Base-by-base conservation (phyloP, 2,329 filamentous ascomycete species). In the Clonostachys rhizophaga region DNA sequence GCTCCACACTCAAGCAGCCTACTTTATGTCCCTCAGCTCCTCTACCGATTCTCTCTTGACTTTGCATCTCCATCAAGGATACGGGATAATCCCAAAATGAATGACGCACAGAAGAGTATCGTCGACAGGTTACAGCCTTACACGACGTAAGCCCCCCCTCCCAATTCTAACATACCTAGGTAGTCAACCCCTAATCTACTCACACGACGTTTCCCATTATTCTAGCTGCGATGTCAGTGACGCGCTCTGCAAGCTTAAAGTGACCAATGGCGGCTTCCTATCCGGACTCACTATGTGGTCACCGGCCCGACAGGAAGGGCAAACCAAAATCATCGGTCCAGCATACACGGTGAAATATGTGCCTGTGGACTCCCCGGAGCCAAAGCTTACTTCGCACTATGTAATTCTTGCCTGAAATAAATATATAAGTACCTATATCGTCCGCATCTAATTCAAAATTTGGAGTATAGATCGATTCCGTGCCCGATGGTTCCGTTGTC, bases 261-360 rank as follows among this genome's bases (percentile, higher is more conserved):
- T 63, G 44, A 65, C 59, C 49, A 62, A 76, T 53, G 76, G 76
- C 50, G 76, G 77, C 40, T 81, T 80, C 58, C 65, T 81, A 2
- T 67, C 72, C 3, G 75, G 75, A n/a, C 62, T 81, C 43, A 75
- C 70, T 24, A 73, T 81, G 67, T 79, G 70, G 67, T 80, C 76
- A 4, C 76, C 76, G 1, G 60, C 68, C 44, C 69, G 71, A 37
- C 75, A 78, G 60, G 66, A 67, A 17, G 76, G 75, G 8, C 52
- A 62, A 10, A 75, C 75, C 40, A 79, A 76, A 58, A 75, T 81
- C 48, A 65, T 77, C 18, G 78, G 78, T 5, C 75, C 72, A 11
- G 77, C 74, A 6, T 79, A 77, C 53, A 79, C 75, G 0, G 76
- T 80, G 43, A 66, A 72, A 51, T 80, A 78, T 52, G 74, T 69